phyloP scores from a whole-genome alignment of 1,284 basidiomycete genomes.

The Cronartium ribicola region DNA sequence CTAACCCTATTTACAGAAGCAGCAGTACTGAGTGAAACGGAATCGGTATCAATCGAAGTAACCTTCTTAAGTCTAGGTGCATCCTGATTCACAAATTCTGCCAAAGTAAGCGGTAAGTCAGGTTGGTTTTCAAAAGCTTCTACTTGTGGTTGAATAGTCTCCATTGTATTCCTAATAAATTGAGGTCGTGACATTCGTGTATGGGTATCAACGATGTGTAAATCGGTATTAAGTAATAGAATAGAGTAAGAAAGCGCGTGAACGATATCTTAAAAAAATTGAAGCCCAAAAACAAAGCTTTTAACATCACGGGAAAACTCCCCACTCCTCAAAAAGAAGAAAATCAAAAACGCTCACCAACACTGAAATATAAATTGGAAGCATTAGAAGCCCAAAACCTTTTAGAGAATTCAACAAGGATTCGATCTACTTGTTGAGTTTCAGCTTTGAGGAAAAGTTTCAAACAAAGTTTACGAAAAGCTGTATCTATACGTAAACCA shows the following conservation, averaged over 20 bases:
- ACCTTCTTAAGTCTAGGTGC: background rate
- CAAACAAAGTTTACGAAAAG: conserved; percentile 86
- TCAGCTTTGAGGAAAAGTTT: conserved; percentile 92
- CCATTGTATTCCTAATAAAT: conserved; percentile 86
- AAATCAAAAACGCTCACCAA: conserved; percentile 59
- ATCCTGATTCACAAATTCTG: conserved; percentile 47
- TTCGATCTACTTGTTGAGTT: conserved; percentile 95
- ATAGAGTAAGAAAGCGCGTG: conserved; percentile 91
- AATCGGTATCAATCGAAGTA: background rate
- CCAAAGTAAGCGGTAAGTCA: conserved; percentile 14
- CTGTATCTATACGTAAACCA: conserved; percentile 73
- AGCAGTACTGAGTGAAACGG: background rate
- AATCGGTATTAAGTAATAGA: conserved; percentile 89
- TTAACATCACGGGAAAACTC: background rate
- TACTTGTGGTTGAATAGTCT: conserved; percentile 64
- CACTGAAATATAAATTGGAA: conserved; percentile 68
- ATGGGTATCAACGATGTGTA: conserved; percentile 85
- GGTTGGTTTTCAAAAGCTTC: conserved; percentile 7
- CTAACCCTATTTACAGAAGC: background rate
- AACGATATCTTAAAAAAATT: conserved; percentile 65
- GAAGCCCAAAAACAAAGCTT: background rate
- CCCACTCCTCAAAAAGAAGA: conserved; percentile 2
- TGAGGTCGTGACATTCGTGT: conserved; percentile 88
- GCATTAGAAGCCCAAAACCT: conserved; percentile 90
- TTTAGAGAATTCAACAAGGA: conserved; percentile 81